Evolutionary conservation across 1,284 basidiomycete species (phyloP), one percentile per base, ranked within the genome.

Genomic region (Malassezia sp.): DNA sequence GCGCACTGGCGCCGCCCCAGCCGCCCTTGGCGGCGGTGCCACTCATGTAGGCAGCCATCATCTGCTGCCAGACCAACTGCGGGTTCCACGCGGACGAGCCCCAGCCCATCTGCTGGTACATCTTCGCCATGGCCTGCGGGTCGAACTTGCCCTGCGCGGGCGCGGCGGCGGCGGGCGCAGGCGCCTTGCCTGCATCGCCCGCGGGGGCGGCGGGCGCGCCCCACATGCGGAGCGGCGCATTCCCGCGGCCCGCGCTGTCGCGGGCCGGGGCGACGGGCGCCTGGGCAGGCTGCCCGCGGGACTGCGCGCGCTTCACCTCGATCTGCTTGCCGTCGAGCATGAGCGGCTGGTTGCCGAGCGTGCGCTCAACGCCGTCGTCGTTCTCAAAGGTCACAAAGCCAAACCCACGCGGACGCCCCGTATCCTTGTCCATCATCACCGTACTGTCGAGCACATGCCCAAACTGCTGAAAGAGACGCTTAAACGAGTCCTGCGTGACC

Each of bases 391-490:
- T 93, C 17, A 97, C 83, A 67, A 99, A 99, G 0, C 93, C 93
- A 61, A 96, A 99, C 5, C 93, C 93, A 71, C 97, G 91, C 72
- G 85, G 89, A 38, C 90, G 75, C 26, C 85, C 85, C 14, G 88
- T 95, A 71, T 96, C 88, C 42, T 89, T 83, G 73, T 99, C 93
- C 63, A 95, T 79, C 93, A 99, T 97, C 63, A 97, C 87, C 0
- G 89, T 96, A 39, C 90, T 88, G 71, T 97, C 91, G 63, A 90
- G 83, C 52, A 99, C 87, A 59, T 81, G 82, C 50, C 91, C 93
- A 63, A 75, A 79, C 67, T 90, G 85, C 33, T 81, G 80, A 72
- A 96, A 91, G 74, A 85, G 93, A 49, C 82, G 79, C 54, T 84
- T 81, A 81, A 97, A 87, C 6, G 83, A 84, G 60, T 93, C 88